Evolutionary conservation across 2,329 filamentous ascomycete genomes (phyloP).

Genomic region (Eurotiales sp.): DNA sequence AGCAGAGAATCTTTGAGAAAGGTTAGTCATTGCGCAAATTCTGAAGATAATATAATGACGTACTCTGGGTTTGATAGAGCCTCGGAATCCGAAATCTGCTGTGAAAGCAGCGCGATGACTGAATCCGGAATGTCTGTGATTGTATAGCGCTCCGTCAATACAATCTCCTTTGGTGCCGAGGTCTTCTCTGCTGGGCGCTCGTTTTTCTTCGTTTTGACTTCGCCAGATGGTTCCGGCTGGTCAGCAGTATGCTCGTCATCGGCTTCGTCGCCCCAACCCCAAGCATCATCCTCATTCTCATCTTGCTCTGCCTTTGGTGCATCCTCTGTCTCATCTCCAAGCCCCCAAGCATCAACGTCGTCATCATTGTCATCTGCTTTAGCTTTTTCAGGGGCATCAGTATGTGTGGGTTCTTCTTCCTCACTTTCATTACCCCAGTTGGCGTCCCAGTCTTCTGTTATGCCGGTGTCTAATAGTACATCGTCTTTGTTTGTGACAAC

Average conservation of each 20-base stretch:
- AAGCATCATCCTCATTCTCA: constrained; percentile 59
- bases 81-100: constrained; percentile 41
- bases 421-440: constrained; percentile 72
- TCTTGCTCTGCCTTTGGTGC: constrained; percentile 26
- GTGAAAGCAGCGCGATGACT: constrained; percentile 50
- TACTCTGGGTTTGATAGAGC: constrained; percentile 35
- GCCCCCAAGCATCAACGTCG: constrained; percentile 50
- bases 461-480: constrained; percentile 56
- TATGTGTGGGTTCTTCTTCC: constrained; percentile 19
- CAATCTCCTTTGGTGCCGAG: constrained; percentile 57
- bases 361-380: constrained; percentile 33
- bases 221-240: constrained; percentile 18
- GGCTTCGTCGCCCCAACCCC: constrained; percentile 78
- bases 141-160: constrained; percentile 78
- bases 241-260: constrained; percentile 36
- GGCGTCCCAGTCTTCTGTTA: constrained; percentile 66
- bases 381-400: constrained; percentile 9
- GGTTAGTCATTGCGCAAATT: constrained; percentile 20
- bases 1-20: constrained; percentile 25
- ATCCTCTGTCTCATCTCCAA: constrained; percentile 41
- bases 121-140: constrained; percentile 83
- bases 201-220: constrained; percentile 19
- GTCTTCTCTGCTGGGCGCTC: neutral
- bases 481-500: constrained; percentile 68
- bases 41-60: constrained; percentile 18